These are phyloP conservation scores for Chrysoporthe austroafricana DNA, from an alignment of 2,329 filamentous ascomycete genomes.

Conservation along the genomic window DNA sequence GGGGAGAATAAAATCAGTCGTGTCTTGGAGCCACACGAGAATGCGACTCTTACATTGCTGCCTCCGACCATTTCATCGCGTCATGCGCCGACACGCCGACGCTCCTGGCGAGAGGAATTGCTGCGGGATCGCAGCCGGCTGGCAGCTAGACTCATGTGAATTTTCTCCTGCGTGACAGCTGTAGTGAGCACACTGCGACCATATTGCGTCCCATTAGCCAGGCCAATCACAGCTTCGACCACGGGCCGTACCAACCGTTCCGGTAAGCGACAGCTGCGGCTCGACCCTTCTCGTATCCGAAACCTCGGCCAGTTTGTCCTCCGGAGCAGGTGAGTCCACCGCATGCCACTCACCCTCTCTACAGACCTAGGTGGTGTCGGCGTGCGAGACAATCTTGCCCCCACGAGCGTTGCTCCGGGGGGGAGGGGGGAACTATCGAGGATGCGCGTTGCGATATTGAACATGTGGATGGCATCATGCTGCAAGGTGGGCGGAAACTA, in stretches of 20 bases:
- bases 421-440: neutral
- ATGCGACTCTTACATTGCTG: constrained; percentile 1
- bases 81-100: constrained; percentile 25
- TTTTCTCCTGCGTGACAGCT: neutral
- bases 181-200: neutral
- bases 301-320: neutral
- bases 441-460: constrained; percentile 17
- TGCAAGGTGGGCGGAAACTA: constrained; percentile 12
- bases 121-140: constrained; percentile 11
- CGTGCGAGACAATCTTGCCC: neutral
- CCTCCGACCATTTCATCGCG: constrained; percentile 9
- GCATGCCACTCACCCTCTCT: neutral
- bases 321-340: neutral
- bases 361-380: neutral
- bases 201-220: neutral
- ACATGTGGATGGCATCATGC: constrained; percentile 19
- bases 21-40: neutral
- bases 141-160: neutral
- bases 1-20: constrained; percentile 3
- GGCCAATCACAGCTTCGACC: neutral
- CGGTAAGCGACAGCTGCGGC: neutral
- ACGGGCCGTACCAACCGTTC: neutral
- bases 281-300: constrained; percentile 7
- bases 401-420: neutral
- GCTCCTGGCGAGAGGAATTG: neutral